These are phyloP conservation scores for Amanita rubescens DNA, from an alignment of 768 basidiomycete genomes.

Conservation along the genomic window DNA sequence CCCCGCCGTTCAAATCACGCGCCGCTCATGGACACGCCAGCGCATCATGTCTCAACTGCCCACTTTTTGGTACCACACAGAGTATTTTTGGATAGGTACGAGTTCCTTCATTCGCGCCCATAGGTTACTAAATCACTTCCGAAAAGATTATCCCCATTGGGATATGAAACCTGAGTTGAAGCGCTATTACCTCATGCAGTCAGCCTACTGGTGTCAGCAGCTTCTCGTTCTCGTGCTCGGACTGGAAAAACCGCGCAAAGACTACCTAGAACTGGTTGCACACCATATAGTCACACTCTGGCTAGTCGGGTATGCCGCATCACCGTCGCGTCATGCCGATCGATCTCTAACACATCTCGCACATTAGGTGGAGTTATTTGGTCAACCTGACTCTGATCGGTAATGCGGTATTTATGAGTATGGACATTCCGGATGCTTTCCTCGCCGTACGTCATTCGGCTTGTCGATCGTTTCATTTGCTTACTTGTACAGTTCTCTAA, in stretches of 20 bases:
- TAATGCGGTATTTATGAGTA: conserved; percentile 88
- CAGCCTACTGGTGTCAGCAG: conserved; percentile 93
- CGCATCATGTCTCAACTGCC: conserved; percentile 76
- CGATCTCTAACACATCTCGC: background rate
- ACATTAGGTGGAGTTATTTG: conserved; percentile 74
- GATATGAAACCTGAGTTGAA: conserved; percentile 82
- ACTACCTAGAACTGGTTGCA: conserved; percentile 76
- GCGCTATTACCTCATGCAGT: conserved; percentile 89
- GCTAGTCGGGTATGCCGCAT: conserved; percentile 67
- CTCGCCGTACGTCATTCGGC: conserved; percentile 56
- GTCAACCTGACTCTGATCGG: conserved; percentile 82
- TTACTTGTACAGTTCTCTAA: conserved; percentile 59
- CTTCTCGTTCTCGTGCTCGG: conserved; percentile 75
- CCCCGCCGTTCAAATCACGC: background rate
- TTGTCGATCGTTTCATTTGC: background rate
- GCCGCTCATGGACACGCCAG: conserved; percentile 28
- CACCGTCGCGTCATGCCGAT: background rate
- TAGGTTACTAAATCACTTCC: background rate
- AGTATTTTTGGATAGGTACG: conserved; percentile 79
- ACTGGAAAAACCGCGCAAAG: conserved; percentile 93
- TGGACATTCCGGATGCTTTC: conserved; percentile 92
- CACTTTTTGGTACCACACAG: conserved; percentile 80
- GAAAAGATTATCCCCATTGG: conserved; percentile 80
- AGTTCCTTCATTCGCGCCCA: conserved; percentile 4
- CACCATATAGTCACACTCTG: conserved; percentile 95